phyloP scores from a whole-genome alignment of 371 early-diverging fungal species.

The Chytridium lagenaria region DNA sequence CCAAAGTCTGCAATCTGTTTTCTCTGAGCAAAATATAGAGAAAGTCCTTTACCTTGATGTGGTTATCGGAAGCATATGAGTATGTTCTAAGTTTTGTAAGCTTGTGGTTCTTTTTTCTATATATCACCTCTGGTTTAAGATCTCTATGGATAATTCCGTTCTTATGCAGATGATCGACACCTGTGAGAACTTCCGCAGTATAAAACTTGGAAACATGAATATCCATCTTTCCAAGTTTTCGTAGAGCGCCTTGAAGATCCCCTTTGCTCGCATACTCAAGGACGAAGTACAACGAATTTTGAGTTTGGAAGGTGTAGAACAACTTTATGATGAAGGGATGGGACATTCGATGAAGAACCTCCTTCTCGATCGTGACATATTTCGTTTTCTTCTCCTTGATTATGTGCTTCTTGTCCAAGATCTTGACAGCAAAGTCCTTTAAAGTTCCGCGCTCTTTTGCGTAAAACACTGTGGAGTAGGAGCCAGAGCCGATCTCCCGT shows the following conservation, averaged over 20 bases:
- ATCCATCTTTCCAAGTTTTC: slow-evolving; percentile 75
- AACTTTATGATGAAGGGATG: slow-evolving; percentile 91
- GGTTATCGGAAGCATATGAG: slow-evolving; percentile 80
- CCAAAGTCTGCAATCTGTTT: slow-evolving; percentile 90
- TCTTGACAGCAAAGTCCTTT: slow-evolving; percentile 87
- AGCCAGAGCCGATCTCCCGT: slow-evolving; percentile 88
- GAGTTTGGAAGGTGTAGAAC: slow-evolving; percentile 94
- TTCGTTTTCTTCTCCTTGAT: slow-evolving; percentile 94
- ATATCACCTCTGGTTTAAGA: slow-evolving; percentile 83
- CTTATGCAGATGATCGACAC: slow-evolving; percentile 84
- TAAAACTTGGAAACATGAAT: slow-evolving; percentile 78
- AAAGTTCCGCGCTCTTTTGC: slow-evolving; percentile 41
- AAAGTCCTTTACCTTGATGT: slow-evolving; percentile 70
- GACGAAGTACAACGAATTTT: slow-evolving; percentile 87
- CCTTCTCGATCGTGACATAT: slow-evolving; percentile 90
- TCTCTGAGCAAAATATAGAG: slow-evolving; percentile 1
- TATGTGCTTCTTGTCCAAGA: slow-evolving; percentile 92
- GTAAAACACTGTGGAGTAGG: slow-evolving; percentile 87
- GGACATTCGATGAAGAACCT: slow-evolving; percentile 74
- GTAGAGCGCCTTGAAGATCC: slow-evolving; percentile 82
- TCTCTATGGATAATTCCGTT: slow-evolving; percentile 88
- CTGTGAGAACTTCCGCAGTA: slow-evolving; percentile 84
- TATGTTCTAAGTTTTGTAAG: slow-evolving; percentile 61
- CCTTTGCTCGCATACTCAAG: slow-evolving; percentile 89
- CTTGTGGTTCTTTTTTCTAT: background rate